Evolutionary conservation across 305 asterid species (phyloP), one percentile per base, ranked within the genome.

Genomic region (Fraxinus angustifolia): DNA sequence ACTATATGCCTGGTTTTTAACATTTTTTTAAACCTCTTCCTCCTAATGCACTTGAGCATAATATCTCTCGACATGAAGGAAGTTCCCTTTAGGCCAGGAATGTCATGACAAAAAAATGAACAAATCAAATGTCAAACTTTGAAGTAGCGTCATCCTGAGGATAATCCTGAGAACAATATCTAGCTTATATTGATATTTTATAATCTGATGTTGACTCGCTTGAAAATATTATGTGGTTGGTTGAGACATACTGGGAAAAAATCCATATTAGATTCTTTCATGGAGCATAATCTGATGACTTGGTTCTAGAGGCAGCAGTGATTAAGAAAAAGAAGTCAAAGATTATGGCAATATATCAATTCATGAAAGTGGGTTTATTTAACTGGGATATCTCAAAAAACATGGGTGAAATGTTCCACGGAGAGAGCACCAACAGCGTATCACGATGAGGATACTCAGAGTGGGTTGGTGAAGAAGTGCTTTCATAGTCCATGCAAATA

Each of bases 21-120:
- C 74, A 76, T 28, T 83, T 56, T 38, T 31, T 53, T 14, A 73
- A 70, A 40, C 77, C 30, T 73, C 73, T 50, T 65, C 48, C 56
- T 31, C 56, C 40, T 36, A 50, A 42, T 48, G n/a, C 30, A 45
- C 4, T 76, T 62, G 4, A 48, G 28, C 72, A 80, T 21, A 10
- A 65, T 75, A 62, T 28, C 34, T 60, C 16, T 65, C 34, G 12
- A 26, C n/a, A 0, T 23, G 72, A 12, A 80, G 71, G 7, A 58
- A 77, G 2, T 48, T 19, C 21, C 70, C 79, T 53, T 60, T 48
- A 79, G 68, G 16, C 34, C 36, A 77, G 67, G 60, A 60, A 78
- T 17, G 8, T 56, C 67, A 17, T 56, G 67, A 7, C 30, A 7
- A 60, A 60, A 60, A 19, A 21, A 19, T 60, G 2, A 21, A 6